These are phyloP conservation scores for Marasmius fiardii DNA, from an alignment of 1,284 basidiomycete species.

Conservation along the genomic window DNA sequence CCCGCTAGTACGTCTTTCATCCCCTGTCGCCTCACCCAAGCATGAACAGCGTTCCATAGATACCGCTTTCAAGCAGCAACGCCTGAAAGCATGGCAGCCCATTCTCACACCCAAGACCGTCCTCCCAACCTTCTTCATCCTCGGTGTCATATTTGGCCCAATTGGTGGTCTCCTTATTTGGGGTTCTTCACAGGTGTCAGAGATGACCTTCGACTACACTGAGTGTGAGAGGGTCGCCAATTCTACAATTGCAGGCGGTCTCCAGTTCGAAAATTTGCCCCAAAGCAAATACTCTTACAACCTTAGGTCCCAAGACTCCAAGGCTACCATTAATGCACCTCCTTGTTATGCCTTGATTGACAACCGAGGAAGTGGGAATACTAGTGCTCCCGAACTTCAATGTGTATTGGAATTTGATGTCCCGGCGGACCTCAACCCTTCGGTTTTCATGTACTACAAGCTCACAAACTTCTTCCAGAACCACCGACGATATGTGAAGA, in stretches of 20 bases:
- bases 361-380: slow-evolving; percentile 40
- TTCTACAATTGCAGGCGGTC: slow-evolving; percentile 35
- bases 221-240: slow-evolving; percentile 74
- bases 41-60: slow-evolving; percentile 41
- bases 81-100: slow-evolving; percentile 99
- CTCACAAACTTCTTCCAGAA: slow-evolving; percentile 98
- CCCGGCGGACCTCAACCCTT: slow-evolving; percentile 71
- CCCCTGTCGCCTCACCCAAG: slow-evolving; percentile 10
- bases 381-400: slow-evolving; percentile 45
- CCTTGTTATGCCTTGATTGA: slow-evolving; percentile 73
- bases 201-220: slow-evolving; percentile 96
- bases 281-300: slow-evolving; percentile 70
- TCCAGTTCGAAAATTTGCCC: slow-evolving; percentile 55
- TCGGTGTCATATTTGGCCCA: slow-evolving; percentile 93
- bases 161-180: slow-evolving; percentile 94
- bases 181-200: slow-evolving; percentile 81
- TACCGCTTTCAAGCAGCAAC: slow-evolving; percentile 99
- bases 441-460: slow-evolving; percentile 96
- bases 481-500: slow-evolving; percentile 96
- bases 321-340: slow-evolving; percentile 36
- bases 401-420: slow-evolving; percentile 84
- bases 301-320: slow-evolving; percentile 55
- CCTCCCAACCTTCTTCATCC: slow-evolving; percentile 92
- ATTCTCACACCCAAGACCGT: slow-evolving; percentile 98
- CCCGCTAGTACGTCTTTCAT: slow-evolving; percentile 74